These are phyloP conservation scores for Sporothrix luriei DNA, from an alignment of 2,329 filamentous ascomycete genomes.

Conservation along the genomic window DNA sequence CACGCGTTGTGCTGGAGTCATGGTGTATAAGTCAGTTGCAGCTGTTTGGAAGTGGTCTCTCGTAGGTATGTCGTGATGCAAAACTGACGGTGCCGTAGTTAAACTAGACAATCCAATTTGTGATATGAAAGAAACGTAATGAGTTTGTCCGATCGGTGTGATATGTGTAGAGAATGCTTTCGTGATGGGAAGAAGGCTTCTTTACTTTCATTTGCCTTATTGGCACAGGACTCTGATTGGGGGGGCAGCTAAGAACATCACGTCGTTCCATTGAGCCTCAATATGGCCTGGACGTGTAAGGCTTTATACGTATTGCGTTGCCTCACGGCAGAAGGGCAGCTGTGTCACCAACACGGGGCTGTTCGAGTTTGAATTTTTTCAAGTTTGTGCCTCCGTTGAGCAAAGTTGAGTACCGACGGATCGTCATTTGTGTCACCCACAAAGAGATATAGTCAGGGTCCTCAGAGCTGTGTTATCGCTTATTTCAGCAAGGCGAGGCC, in stretches of 20 bases:
- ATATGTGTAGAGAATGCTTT: not conserved
- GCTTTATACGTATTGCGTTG: not conserved
- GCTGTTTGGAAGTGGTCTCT: not conserved
- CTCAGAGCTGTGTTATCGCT: not conserved
- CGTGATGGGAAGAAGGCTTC: not conserved
- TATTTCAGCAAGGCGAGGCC: not conserved
- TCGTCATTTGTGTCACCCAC: conserved; percentile 6
- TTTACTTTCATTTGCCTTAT: not conserved
- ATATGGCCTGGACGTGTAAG: not conserved
- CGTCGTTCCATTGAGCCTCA: not conserved
- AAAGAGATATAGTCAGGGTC: not conserved
- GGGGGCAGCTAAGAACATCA: not conserved
- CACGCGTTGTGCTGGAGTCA: conserved; percentile 1
- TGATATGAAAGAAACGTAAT: not conserved
- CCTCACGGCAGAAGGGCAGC: conserved; percentile 1
- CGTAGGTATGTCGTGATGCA: not conserved
- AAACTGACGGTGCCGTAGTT: not conserved
- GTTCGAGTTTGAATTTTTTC: not conserved
- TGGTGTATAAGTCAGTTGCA: not conserved
- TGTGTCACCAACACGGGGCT: conserved; percentile 9
- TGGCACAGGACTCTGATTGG: not conserved
- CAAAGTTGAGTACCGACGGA: not conserved
- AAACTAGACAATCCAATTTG: not conserved
- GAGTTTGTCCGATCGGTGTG: not conserved
- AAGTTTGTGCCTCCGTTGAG: not conserved